Conservation (phyloP, 1,284 basidiomycete species). For the Naganishia cerealis region DNA sequence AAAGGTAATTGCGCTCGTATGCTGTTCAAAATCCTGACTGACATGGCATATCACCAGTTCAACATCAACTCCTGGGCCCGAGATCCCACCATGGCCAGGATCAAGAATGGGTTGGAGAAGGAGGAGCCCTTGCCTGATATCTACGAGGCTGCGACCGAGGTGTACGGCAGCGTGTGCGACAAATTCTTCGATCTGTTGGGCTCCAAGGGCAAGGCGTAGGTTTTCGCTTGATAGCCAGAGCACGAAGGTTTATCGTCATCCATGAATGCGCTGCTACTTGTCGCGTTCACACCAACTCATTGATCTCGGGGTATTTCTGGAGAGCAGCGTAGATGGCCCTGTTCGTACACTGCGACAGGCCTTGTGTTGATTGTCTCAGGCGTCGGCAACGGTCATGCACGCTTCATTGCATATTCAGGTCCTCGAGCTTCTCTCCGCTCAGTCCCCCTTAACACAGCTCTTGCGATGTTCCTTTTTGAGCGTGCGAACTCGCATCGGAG, state of each 20-base stretch:
- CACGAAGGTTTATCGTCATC: background rate
- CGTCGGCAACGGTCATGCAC: too few species aligned
- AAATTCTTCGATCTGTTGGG: constrained; percentile 50
- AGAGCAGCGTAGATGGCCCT: too few species aligned
- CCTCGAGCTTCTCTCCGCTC: too few species aligned
- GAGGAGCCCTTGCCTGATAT: constrained; percentile 51
- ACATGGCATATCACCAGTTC: constrained; percentile 38
- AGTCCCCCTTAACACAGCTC: too few species aligned
- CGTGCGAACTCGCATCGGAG: too few species aligned
- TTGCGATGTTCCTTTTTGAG: too few species aligned
- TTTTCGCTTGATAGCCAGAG: background rate
- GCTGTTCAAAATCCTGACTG: background rate
- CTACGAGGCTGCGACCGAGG: constrained; percentile 49
- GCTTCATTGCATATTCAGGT: too few species aligned
- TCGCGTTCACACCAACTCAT: too few species aligned
- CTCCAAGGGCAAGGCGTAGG: constrained; percentile 48
- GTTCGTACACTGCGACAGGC: too few species aligned
- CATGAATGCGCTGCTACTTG: too few species aligned
- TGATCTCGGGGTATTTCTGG: too few species aligned
- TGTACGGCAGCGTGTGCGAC: constrained; percentile 45
- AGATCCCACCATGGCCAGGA: constrained; percentile 48
- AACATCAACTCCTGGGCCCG: constrained; percentile 56
- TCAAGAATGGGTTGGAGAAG: constrained; percentile 41
- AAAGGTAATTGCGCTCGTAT: constrained; percentile 43
- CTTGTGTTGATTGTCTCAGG: too few species aligned